phyloP scores from a whole-genome alignment of 2,329 filamentous ascomycete species.

The Ascochyta rabiei region DNA sequence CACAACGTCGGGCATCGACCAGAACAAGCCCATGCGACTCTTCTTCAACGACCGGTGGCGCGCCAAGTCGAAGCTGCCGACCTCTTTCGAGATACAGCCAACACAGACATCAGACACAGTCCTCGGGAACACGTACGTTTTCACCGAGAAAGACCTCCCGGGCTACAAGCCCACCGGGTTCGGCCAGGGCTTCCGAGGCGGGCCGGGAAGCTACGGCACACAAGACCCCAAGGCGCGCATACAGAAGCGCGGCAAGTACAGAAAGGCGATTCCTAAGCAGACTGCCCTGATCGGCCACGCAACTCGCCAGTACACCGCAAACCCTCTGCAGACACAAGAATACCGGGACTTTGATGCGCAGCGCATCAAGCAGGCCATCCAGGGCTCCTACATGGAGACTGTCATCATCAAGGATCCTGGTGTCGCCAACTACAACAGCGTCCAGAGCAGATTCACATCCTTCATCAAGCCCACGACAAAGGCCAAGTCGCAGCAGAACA shows the following conservation, averaged over 20 bases:
- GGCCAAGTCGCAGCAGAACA: conserved; percentile 59
- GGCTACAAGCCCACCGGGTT: conserved; percentile 62
- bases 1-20: conserved; percentile 35
- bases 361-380: conserved; percentile 55
- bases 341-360: conserved; percentile 50
- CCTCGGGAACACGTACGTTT: conserved; percentile 88
- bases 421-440: conserved; percentile 32
- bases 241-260: conserved; percentile 43
- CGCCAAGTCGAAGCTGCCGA: conserved; percentile 77
- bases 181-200: conserved; percentile 33
- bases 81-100: conserved; percentile 83
- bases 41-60: conserved; percentile 69
- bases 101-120: conserved; percentile 55
- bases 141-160: conserved; percentile 90
- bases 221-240: conserved; percentile 43
- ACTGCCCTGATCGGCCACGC: conserved; percentile 66
- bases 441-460: conserved; percentile 41
- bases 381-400: conserved; percentile 38
- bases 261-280: conserved; percentile 48
- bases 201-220: conserved; percentile 27
- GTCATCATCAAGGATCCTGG: conserved; percentile 38
- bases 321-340: conserved; percentile 53
- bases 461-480: conserved; percentile 37
- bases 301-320: conserved; percentile 61
- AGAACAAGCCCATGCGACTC: conserved; percentile 63